Percentiles rank a stretch among this genome's conserved stretches.
Conservation (phyloP, 2,329 filamentous ascomycete species). For the Pseudogymnoascus destructans region DNA sequence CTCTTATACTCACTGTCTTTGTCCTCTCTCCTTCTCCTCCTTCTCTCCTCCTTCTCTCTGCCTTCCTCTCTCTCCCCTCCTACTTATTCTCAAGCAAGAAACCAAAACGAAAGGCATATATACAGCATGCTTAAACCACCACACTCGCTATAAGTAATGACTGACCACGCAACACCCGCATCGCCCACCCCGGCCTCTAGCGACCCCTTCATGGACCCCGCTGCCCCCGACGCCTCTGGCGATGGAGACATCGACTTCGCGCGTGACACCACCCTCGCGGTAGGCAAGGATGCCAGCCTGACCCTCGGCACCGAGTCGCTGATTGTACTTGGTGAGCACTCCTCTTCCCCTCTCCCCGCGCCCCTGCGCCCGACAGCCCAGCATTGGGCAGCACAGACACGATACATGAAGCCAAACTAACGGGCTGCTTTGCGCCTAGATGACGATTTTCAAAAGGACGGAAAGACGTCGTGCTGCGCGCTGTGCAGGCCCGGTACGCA, state of each 20-base stretch:
- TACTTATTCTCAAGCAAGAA: neutral
- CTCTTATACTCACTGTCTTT: neutral
- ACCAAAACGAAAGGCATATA: neutral
- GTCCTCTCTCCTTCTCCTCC: neutral
- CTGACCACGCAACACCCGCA: neutral
- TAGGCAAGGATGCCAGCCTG: slow-evolving; percentile 45
- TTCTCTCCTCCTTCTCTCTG: neutral
- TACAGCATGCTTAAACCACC: slow-evolving; percentile 1
- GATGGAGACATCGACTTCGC: slow-evolving; percentile 26
- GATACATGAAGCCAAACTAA: neutral
- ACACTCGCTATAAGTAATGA: slow-evolving; percentile 6
- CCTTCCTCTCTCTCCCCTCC: neutral
- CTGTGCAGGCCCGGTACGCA: slow-evolving; percentile 36
- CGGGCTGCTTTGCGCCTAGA: slow-evolving; percentile 28
- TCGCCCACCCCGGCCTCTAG: slow-evolving; percentile 12
- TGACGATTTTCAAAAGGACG: slow-evolving; percentile 37
- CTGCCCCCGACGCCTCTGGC: slow-evolving; percentile 23
- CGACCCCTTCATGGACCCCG: slow-evolving; percentile 29
- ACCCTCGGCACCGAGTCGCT: slow-evolving; percentile 48
- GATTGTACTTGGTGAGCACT: slow-evolving; percentile 39
- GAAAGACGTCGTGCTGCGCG: slow-evolving; percentile 41
- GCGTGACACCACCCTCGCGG: slow-evolving; percentile 34
- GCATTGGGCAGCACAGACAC: slow-evolving; percentile 4
- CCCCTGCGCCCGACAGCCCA: slow-evolving; percentile 3
- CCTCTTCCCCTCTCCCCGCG: neutral